These are phyloP conservation scores for Candida ovalis DNA, from an alignment of 805 yeast species.

Conservation along the genomic window DNA sequence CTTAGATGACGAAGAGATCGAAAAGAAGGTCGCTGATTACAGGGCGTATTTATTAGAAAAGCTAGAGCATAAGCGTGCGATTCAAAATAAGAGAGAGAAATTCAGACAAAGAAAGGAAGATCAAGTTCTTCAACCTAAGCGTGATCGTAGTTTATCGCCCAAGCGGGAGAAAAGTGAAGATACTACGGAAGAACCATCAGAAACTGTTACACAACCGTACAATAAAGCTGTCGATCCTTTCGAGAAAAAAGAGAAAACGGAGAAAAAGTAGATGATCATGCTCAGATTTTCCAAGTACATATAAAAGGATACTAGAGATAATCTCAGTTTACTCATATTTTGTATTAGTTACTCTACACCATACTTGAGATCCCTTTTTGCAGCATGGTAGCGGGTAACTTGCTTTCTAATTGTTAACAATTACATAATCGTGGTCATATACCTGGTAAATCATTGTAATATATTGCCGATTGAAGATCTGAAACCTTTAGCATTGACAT, in stretches of 20 bases:
- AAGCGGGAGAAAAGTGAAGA: neutral
- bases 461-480: no score
- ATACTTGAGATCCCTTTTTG: no score
- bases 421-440: no score
- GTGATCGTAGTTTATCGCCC: neutral
- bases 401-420: no score
- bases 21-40: slow-evolving; percentile 26
- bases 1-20: slow-evolving; percentile 35
- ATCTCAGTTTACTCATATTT: no score
- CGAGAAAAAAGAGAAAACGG: neutral
- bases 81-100: neutral
- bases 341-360: no score
- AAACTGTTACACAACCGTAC: neutral
- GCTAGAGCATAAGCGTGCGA: neutral
- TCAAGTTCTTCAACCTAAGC: neutral
- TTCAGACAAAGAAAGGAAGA: neutral
- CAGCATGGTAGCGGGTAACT: no score
- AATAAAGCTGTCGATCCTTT: neutral
- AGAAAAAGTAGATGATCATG: no score
- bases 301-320: no score
- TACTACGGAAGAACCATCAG: neutral
- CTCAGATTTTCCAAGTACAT: no score
- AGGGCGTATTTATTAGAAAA: slow-evolving; percentile 18
- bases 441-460: no score
- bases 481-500: no score